These are phyloP conservation scores for Wickerhamomyces strasburgensis DNA, from an alignment of 805 yeast genomes.

Conservation along the genomic window DNA sequence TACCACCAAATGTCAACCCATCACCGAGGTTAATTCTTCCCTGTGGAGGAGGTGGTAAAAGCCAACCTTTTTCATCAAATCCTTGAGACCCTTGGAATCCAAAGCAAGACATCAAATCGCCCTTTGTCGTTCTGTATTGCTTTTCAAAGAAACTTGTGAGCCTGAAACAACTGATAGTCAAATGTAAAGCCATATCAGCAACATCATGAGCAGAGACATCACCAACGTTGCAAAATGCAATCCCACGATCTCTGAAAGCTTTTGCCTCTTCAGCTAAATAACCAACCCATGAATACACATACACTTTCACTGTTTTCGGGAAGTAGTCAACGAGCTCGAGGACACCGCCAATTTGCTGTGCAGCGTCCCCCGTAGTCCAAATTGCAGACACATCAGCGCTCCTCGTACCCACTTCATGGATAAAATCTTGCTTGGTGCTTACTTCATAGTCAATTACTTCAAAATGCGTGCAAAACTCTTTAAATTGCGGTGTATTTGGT, in stretches of 20 bases:
- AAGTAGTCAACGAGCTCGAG: constrained; percentile 37
- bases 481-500: constrained; percentile 40
- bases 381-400: constrained; percentile 42
- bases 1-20: constrained; percentile 41
- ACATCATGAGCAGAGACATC: constrained; percentile 59
- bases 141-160: constrained; percentile 44
- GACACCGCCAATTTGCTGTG: constrained; percentile 36
- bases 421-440: constrained; percentile 35
- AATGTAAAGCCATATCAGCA: constrained; percentile 61
- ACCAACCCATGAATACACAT: constrained; percentile 59
- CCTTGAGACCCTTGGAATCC: constrained; percentile 28
- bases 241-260: constrained; percentile 39
- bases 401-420: constrained; percentile 34
- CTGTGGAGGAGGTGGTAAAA: constrained; percentile 27
- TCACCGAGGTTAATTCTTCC: constrained; percentile 27
- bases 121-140: constrained; percentile 33
- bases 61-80: constrained; percentile 33
- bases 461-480: constrained; percentile 35
- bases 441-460: constrained; percentile 36
- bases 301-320: constrained; percentile 43
- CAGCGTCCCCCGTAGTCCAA: constrained; percentile 54
- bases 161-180: constrained; percentile 57
- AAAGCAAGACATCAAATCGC: no score
- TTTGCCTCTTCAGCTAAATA: constrained; percentile 45
- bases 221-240: constrained; percentile 62